phyloP scores from a whole-genome alignment of 306 rosid species.

The Senna tora region DNA sequence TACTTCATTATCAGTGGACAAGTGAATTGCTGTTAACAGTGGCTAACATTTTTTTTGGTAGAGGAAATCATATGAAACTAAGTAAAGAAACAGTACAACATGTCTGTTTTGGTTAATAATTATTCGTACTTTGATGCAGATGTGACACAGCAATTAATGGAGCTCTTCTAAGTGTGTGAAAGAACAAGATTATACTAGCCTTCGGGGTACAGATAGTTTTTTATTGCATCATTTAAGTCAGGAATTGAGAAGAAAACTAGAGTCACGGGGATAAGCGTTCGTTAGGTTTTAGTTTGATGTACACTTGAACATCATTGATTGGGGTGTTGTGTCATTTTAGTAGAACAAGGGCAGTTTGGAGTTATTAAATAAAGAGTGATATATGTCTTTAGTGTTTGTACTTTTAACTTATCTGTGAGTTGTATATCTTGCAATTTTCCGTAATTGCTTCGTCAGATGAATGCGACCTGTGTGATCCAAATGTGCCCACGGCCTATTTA shows the following conservation, averaged over 20 bases:
- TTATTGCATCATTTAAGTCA: constrained; percentile 8
- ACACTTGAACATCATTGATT: constrained; percentile 29
- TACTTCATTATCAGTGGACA: constrained; percentile 15
- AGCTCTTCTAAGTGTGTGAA: constrained; percentile 64
- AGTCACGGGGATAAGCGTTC: constrained; percentile 10
- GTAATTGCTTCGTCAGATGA: not conserved
- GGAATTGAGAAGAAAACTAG: constrained; percentile 10
- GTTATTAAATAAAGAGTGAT: constrained; percentile 12
- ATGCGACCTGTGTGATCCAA: not conserved
- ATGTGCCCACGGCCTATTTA: no score
- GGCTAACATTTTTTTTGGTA: not conserved
- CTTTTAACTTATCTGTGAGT: constrained; percentile 6
- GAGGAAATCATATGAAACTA: no score
- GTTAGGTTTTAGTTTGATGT: constrained; percentile 8
- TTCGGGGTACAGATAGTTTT: constrained; percentile 36
- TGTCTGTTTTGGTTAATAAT: not conserved
- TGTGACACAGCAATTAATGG: constrained; percentile 91
- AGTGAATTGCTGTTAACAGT: not conserved
- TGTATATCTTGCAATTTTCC: not conserved
- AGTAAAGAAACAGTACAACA: no score
- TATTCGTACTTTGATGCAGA: constrained; percentile 61
- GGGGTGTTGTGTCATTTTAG: not conserved
- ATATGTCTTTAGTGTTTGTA: constrained; percentile 14
- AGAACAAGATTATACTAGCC: constrained; percentile 25
- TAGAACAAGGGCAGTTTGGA: not conserved